A percentile compares a stretch with the other conserved stretches of the same genome.
Evolutionary conservation across 495 filamentous ascomycete species (phyloP).

Genomic region (Lophiotrema nucula): DNA sequence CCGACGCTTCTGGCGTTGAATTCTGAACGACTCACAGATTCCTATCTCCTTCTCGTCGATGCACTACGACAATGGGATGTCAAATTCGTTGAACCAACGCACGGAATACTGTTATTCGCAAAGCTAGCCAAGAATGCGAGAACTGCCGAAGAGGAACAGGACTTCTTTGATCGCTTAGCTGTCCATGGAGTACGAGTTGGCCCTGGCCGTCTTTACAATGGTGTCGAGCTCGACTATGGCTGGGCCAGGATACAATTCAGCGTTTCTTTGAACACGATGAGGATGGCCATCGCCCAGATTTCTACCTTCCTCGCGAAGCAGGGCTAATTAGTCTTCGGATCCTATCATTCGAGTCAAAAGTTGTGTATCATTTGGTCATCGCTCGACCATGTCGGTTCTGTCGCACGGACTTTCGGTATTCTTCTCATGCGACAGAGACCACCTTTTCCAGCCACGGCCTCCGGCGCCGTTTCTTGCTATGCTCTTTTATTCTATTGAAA

Average conservation of each 20-base stretch:
- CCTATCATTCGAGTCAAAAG: too few species aligned
- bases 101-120: constrained; percentile 26
- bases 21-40: constrained; percentile 23
- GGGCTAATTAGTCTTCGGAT: too few species aligned
- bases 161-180: constrained; percentile 22
- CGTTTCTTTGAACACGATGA: constrained; percentile 1
- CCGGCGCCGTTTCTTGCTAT: too few species aligned
- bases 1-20: constrained; percentile 20
- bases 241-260: constrained; percentile 25
- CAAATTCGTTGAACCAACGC: constrained; percentile 17
- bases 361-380: too few species aligned
- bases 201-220: constrained; percentile 21
- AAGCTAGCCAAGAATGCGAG: constrained; percentile 18
- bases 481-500: too few species aligned
- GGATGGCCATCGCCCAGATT: constrained; percentile 6
- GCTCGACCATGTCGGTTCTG: too few species aligned
- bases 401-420: too few species aligned
- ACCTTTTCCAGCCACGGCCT: too few species aligned
- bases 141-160: constrained; percentile 15
- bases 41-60: constrained; percentile 11
- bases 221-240: constrained; percentile 22
- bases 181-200: constrained; percentile 13
- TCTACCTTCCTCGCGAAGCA: constrained; percentile 7
- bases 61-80: constrained; percentile 17
- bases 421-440: too few species aligned